Percentiles rank a stretch among this genome's conserved stretches.
Evolutionary conservation across 768 basidiomycete species (phyloP).

Genomic region (Hortiboletus campestris): DNA sequence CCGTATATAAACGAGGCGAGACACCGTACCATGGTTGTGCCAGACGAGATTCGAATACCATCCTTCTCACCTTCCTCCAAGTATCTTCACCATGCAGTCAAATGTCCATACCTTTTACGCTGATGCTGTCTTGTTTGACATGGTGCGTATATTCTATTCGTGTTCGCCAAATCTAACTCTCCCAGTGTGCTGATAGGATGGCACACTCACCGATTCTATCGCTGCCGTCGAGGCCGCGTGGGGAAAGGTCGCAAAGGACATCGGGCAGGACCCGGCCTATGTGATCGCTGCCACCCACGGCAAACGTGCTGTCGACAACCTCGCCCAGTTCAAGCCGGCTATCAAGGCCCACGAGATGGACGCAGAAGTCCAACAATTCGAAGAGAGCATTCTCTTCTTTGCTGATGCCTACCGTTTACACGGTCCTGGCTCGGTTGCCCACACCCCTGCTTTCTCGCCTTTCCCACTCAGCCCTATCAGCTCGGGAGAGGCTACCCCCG

Average conservation of each 20-base stretch:
- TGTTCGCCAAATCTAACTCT: slow-evolving; percentile 24
- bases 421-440: slow-evolving; percentile 37
- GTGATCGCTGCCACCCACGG: slow-evolving; percentile 79
- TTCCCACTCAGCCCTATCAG: slow-evolving; percentile 17
- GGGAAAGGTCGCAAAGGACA: slow-evolving; percentile 67
- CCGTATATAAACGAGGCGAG: slow-evolving; percentile 23
- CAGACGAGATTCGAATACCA: slow-evolving; percentile 17
- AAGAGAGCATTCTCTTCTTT: slow-evolving; percentile 62
- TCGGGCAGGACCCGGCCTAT: slow-evolving; percentile 62
- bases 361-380: slow-evolving; percentile 56
- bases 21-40: background rate
- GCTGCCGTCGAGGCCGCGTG: slow-evolving; percentile 73
- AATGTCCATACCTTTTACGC: slow-evolving; percentile 42
- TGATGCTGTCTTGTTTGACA: slow-evolving; percentile 67
- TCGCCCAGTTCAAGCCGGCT: slow-evolving; percentile 56
- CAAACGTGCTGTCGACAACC: slow-evolving; percentile 75
- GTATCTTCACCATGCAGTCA: slow-evolving; percentile 18
- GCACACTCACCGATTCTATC: slow-evolving; percentile 73
- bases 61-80: background rate
- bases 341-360: slow-evolving; percentile 57
- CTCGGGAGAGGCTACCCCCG: slow-evolving; percentile 43
- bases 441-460: slow-evolving; percentile 19
- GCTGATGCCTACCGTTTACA: slow-evolving; percentile 56
- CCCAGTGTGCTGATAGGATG: slow-evolving; percentile 45
- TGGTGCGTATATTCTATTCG: slow-evolving; percentile 40